A percentile compares a stretch with the other conserved stretches of the same genome.
Evolutionary conservation across 139 green algal genomes (phyloP).

Genomic region (Coccomyxa sp.): DNA sequence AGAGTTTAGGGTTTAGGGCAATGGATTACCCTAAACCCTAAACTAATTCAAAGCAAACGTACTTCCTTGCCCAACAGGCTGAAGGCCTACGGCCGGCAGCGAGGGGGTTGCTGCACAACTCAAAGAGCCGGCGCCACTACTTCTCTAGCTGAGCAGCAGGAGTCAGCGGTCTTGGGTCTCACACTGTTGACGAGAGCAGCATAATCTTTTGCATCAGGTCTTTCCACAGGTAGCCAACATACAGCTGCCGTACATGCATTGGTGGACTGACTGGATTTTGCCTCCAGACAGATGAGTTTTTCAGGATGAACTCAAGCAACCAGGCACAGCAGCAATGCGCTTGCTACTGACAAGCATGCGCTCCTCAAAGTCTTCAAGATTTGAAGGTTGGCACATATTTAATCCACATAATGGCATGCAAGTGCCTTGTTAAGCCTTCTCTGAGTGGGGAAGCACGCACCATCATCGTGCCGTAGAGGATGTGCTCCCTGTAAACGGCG

Average conservation of each 20-base stretch:
- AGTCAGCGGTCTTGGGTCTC: too few relatives aligned
- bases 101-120: too few relatives aligned
- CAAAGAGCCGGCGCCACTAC: too few relatives aligned
- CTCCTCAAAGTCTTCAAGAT: not conserved
- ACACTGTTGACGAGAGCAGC: too few relatives aligned
- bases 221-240: too few relatives aligned
- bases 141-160: too few relatives aligned
- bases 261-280: too few relatives aligned
- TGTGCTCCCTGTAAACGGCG: not conserved
- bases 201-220: too few relatives aligned
- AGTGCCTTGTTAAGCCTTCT: not conserved
- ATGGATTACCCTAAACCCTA: not conserved
- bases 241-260: too few relatives aligned
- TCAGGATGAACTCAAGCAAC: not conserved
- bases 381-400: not conserved
- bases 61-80: too few relatives aligned
- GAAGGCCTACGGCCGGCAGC: too few relatives aligned
- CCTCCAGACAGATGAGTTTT: too few relatives aligned
- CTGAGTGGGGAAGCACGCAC: not conserved
- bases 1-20: not conserved
- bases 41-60: not conserved
- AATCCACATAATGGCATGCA: not conserved
- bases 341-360: not conserved
- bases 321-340: not conserved
- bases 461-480: not conserved